Conservation (phyloP, 192 early-diverging fungal species). For the Globomyces pollinis-pini region DNA sequence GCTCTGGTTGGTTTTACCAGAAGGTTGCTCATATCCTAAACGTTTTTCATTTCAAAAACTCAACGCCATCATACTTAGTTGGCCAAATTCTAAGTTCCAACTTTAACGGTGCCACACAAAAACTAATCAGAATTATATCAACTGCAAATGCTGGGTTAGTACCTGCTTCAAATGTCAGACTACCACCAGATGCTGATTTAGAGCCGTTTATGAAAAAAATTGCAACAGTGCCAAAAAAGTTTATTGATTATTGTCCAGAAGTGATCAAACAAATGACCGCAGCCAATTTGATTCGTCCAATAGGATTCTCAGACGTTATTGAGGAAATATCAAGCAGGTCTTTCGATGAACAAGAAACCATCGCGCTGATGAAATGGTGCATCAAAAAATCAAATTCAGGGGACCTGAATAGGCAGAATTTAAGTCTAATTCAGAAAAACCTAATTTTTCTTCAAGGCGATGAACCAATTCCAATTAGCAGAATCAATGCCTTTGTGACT, state of each 20-base stretch:
- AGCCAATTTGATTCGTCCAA: conserved; percentile 31
- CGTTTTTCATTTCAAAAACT: conserved; percentile 59
- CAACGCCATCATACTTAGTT: conserved; percentile 64
- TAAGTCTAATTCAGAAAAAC: conserved; percentile 1
- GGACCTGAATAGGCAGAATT: neutral
- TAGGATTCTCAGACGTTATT: conserved; percentile 59
- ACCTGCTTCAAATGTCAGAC: conserved; percentile 39
- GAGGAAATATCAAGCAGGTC: conserved; percentile 52
- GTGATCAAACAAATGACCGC: conserved; percentile 45
- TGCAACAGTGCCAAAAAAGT: conserved; percentile 47
- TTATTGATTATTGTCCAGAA: conserved; percentile 47
- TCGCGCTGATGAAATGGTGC: conserved; percentile 73
- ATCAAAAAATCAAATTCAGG: conserved; percentile 26
- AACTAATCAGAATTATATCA: conserved; percentile 54
- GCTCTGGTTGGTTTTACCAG: conserved; percentile 46
- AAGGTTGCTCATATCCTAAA: conserved; percentile 59
- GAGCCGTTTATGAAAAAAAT: conserved; percentile 53
- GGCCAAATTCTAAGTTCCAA: conserved; percentile 45
- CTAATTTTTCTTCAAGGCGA: conserved; percentile 7
- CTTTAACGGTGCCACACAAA: conserved; percentile 47
- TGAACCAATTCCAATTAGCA: conserved; percentile 25
- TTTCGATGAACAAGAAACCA: conserved; percentile 49
- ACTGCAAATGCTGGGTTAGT: conserved; percentile 59
- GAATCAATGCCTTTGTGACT: conserved; percentile 56
- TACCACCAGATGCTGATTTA: conserved; percentile 52